phyloP scores from a whole-genome alignment of 345 rosid species.

The Mallotus nudiflorus region DNA sequence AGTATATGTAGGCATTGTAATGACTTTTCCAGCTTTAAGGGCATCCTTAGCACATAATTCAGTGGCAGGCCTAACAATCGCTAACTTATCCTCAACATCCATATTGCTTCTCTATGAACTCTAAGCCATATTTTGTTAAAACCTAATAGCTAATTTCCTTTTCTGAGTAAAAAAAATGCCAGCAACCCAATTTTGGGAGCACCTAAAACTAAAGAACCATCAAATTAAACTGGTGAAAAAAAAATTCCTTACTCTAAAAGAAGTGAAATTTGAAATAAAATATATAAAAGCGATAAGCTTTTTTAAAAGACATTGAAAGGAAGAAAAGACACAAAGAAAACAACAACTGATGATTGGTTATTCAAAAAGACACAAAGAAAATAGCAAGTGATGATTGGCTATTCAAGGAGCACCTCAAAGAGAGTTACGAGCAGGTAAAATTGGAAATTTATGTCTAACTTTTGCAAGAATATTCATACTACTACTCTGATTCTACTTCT shows the following conservation, averaged over 20 bases:
- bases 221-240: neutral
- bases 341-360: too few species aligned
- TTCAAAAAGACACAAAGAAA: too few species aligned
- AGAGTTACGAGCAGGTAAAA: constrained; percentile 15
- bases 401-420: constrained; percentile 31
- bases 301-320: too few species aligned
- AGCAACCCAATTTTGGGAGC: constrained; percentile 35
- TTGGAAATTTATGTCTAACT: constrained; percentile 43
- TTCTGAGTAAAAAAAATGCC: constrained; percentile 29
- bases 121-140: constrained; percentile 46
- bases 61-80: constrained; percentile 59
- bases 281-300: neutral
- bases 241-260: neutral
- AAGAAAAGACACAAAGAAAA: neutral
- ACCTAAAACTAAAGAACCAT: constrained; percentile 30
- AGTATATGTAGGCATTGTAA: constrained; percentile 91
- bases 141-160: constrained; percentile 33
- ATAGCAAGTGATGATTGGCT: constrained; percentile 15
- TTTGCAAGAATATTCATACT: constrained; percentile 46
- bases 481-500: too few species aligned
- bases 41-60: constrained; percentile 55
- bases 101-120: constrained; percentile 36
- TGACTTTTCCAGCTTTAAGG: constrained; percentile 69
- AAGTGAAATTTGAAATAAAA: neutral
- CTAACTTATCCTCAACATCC: constrained; percentile 33